Conservation (phyloP, 2,329 filamentous ascomycete species). For the Cordyceps farinosa region DNA sequence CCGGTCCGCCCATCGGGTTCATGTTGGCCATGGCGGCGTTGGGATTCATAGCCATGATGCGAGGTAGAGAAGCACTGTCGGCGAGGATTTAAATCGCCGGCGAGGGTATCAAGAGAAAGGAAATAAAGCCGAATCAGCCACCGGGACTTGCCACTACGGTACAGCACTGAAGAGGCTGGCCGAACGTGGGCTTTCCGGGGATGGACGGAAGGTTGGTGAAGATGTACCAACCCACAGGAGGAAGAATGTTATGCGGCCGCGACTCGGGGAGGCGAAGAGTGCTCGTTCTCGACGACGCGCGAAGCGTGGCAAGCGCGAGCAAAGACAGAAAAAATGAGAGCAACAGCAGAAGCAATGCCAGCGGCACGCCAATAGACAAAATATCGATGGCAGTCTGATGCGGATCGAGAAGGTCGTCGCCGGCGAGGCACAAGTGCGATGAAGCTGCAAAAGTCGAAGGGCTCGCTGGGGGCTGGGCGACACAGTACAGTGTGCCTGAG, state of each 20-base stretch:
- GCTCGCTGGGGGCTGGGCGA: slow-evolving; percentile 14
- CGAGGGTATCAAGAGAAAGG: slow-evolving; percentile 21
- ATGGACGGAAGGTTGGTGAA: slow-evolving; percentile 7
- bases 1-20: slow-evolving; percentile 64
- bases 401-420: background rate
- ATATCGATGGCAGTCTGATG: slow-evolving; percentile 4
- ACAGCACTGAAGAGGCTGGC: slow-evolving; percentile 30
- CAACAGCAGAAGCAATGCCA: background rate
- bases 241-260: background rate
- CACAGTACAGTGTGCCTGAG: slow-evolving; percentile 12
- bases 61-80: slow-evolving; percentile 6
- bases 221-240: slow-evolving; percentile 3
- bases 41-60: slow-evolving; percentile 50
- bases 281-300: slow-evolving; percentile 1
- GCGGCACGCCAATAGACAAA: background rate
- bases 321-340: background rate
- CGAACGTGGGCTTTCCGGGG: slow-evolving; percentile 31
- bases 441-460: slow-evolving; percentile 10
- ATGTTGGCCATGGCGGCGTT: slow-evolving; percentile 66
- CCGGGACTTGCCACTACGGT: slow-evolving; percentile 33
- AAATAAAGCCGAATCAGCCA: slow-evolving; percentile 30
- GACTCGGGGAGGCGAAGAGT: slow-evolving; percentile 3
- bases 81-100: background rate
- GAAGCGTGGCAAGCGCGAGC: background rate
- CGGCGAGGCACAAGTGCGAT: slow-evolving; percentile 1